Evolutionary conservation across 352 stramenopile species (phyloP), one percentile per base, ranked within the genome.

Genomic region (Phytophthora tubulina): DNA sequence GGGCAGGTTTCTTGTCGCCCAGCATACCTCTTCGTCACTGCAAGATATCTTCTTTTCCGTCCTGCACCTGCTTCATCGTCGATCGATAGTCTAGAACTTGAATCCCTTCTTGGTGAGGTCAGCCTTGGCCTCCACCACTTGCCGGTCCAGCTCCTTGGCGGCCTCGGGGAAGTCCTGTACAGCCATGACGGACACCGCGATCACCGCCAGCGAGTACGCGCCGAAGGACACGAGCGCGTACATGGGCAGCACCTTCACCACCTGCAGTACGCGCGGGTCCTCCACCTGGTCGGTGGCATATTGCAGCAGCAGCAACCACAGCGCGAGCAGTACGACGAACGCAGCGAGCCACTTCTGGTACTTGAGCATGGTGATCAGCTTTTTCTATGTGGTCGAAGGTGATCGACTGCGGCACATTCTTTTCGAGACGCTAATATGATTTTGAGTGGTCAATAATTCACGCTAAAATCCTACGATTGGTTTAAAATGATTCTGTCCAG

Each of bases 261-360:
- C 67, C 52, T 90, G 77, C 11, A 87, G 38, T 17, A 91, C 60
- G 10, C 73, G 82, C 33, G 68, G 32, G 44, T 93, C 78, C 9
- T 42, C 63, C 13, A 81, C 58, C 0, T 60, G 60, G 6, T 76
- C 67, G 14, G 71, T 55, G 35, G 75, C 79, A 42, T 84, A 86
- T 51, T 76, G 66, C 54, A 87, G 73, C 50, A 90, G 73, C 45
- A 86, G 36, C 42, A 89, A 67, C 86, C 86, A 93, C 42, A 86
- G 59, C 45, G 73, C 60, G 14, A 92, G 69, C 58, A 88, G 67
- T 21, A 81, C 60, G 36, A 84, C 68, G 54, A 90, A 79, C 2
- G 73, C 76, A 38, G 39, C 59, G 36, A 93, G 70, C 84, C 86
- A 92, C 76, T 86, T 91, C 72, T 92, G 86, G 78, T 92, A 93